Base-by-base conservation (phyloP, 1,139 yeast genomes). In the Hemisphaericaspora lyxosophila region DNA sequence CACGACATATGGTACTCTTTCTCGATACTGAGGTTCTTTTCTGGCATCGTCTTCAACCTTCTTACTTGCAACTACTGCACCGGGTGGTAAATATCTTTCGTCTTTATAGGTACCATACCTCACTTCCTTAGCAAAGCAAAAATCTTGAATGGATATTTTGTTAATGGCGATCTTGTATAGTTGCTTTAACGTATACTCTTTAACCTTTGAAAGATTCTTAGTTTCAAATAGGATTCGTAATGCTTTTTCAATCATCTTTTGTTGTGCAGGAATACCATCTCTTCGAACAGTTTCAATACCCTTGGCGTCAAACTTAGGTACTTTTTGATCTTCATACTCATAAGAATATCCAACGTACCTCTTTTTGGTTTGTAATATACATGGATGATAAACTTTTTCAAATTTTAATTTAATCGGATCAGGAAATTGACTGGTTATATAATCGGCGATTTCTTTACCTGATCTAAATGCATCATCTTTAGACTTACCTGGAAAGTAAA, bases 261-360 rank as follows among this genome's bases (percentile, higher is more conserved):
- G 95, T 49, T 86, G 95, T 0, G 96, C 96, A 0, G 95, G 95
- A 13, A 90, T 85, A 0, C 97, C 97, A 60, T 92, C 98, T 47
- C 98, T 67, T 44, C 98, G 61, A 0, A 92, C 85, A 0, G 97
- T 92, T 57, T 92, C 98, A 13, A 88, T 89, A 1, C 98, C 98
- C 51, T 92, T 92, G 3, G 98, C 97, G 64, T 92, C 97, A 58
- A 92, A 90, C 22, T 62, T 73, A 0, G 96, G 88, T 6, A 48
- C 61, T 3, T 39, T 49, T 49, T 85, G 90, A 13, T 61, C 62
- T 28, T 68, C 73, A 24, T 60, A 55, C 47, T 86, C 96, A 58
- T 74, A 90, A 39, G 85, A 73, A 53, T 59, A 80, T 0, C 98
- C 98, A 16, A 89, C 96, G 55, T 92, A 92, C 34, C 98, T 61